phyloP scores from a whole-genome alignment of 306 rosid species.

The Vigna hirtella region DNA sequence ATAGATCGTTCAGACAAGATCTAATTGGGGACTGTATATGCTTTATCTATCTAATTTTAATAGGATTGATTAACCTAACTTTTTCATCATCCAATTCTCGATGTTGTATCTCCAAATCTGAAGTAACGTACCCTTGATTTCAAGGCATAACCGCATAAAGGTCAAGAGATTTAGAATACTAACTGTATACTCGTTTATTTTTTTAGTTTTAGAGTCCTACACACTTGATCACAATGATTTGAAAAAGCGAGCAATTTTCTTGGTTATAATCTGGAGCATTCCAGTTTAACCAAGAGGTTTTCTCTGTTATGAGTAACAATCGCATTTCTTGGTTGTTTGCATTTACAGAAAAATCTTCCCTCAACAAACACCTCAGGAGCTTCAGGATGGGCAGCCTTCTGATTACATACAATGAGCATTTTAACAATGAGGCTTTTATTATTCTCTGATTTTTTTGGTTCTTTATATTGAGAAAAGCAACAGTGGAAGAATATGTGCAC shows the following conservation, averaged over 20 bases:
- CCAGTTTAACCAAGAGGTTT: not conserved
- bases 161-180: not conserved
- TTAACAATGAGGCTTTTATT: conserved; percentile 55
- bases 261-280: conserved; percentile 27
- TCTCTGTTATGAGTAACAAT: conserved; percentile 17
- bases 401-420: conserved; percentile 60
- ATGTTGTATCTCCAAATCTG: conserved; percentile 8
- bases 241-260: conserved; percentile 15
- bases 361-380: conserved; percentile 71
- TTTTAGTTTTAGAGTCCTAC: conserved; percentile 30
- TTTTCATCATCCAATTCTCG: conserved; percentile 1
- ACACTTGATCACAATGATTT: not conserved
- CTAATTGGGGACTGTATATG: conserved; percentile 15
- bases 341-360: conserved; percentile 84
- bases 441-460: conserved; percentile 46
- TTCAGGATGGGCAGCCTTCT: conserved; percentile 99
- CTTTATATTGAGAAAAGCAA: conserved; percentile 43
- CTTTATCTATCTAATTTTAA: conserved; percentile 13
- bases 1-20: not conserved
- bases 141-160: conserved; percentile 15
- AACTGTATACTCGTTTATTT: conserved; percentile 11
- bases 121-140: conserved; percentile 27
- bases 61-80: conserved; percentile 11
- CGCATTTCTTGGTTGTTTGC: conserved; percentile 7
- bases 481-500: conserved; percentile 35